These are phyloP conservation scores for button mushroom (Agaricus bisporus) DNA, from an alignment of 768 basidiomycete genomes.

Conservation along the genomic window DNA sequence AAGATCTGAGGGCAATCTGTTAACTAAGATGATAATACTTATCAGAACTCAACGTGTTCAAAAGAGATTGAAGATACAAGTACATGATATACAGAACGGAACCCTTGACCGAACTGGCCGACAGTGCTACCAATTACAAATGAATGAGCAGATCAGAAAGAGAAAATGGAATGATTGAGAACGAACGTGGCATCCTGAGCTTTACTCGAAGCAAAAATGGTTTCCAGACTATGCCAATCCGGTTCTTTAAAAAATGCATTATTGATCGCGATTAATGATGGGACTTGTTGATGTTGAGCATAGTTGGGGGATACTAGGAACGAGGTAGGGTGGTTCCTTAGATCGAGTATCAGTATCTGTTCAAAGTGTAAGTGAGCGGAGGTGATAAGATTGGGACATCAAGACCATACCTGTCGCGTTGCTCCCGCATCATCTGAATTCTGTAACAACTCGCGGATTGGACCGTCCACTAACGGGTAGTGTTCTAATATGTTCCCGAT, in stretches of 20 bases:
- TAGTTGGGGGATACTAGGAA: slow-evolving; percentile 20
- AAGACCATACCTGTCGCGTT: slow-evolving; percentile 27
- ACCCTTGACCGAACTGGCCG: slow-evolving; percentile 46
- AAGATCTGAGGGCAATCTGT: slow-evolving; percentile 44
- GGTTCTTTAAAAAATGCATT: slow-evolving; percentile 30
- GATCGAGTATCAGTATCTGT: slow-evolving; percentile 37
- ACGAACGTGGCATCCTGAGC: slow-evolving; percentile 32
- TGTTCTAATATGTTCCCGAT: slow-evolving; percentile 25
- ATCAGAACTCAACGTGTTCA: not conserved
- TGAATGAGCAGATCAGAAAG: not conserved
- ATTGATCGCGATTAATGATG: slow-evolving; percentile 40
- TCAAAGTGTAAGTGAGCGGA: too few species aligned
- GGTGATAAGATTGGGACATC: not conserved
- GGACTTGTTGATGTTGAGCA: slow-evolving; percentile 26
- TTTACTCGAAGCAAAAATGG: slow-evolving; percentile 40
- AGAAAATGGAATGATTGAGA: not conserved
- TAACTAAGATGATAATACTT: slow-evolving; percentile 21
- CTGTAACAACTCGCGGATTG: slow-evolving; percentile 38
- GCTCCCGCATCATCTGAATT: slow-evolving; percentile 46
- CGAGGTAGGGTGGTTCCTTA: slow-evolving; percentile 20
- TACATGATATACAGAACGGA: slow-evolving; percentile 44
- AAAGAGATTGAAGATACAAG: not conserved
- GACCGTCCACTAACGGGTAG: slow-evolving; percentile 37
- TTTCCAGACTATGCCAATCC: slow-evolving; percentile 38
- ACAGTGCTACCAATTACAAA: slow-evolving; percentile 31